These are phyloP conservation scores for Wickerhamiella dianesei DNA, from an alignment of 805 yeast species.

Conservation along the genomic window DNA sequence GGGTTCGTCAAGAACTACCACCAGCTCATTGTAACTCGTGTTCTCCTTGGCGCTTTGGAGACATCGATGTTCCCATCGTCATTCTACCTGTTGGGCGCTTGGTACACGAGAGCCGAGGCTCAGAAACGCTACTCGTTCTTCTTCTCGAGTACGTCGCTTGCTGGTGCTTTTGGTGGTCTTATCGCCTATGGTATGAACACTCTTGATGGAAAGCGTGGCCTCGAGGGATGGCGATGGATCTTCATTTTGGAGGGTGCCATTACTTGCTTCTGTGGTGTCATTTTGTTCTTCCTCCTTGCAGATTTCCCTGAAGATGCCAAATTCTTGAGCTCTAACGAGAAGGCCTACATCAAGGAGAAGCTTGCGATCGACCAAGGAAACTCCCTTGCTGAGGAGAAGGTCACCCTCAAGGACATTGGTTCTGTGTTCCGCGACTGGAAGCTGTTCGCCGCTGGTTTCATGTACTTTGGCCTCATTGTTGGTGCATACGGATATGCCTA, in stretches of 20 bases:
- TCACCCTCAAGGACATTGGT: slow-evolving; percentile 34
- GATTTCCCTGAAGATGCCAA: slow-evolving; percentile 62
- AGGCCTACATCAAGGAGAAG: slow-evolving; percentile 43
- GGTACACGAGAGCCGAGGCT: slow-evolving; percentile 50
- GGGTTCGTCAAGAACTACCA: slow-evolving; percentile 50
- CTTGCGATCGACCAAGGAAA: slow-evolving; percentile 38
- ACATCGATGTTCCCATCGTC: slow-evolving; percentile 65
- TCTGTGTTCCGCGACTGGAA: slow-evolving; percentile 46
- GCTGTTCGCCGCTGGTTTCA: slow-evolving; percentile 43
- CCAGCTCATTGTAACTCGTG: slow-evolving; percentile 47
- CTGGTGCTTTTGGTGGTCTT: slow-evolving; percentile 70
- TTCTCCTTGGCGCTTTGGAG: slow-evolving; percentile 54
- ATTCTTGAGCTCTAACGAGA: slow-evolving; percentile 39
- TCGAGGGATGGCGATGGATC: slow-evolving; percentile 43
- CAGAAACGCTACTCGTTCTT: slow-evolving; percentile 58
- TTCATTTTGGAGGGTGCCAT: slow-evolving; percentile 38
- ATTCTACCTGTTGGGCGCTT: slow-evolving; percentile 54
- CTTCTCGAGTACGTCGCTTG: slow-evolving; percentile 57
- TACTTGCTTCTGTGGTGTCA: slow-evolving; percentile 25
- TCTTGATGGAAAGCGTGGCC: slow-evolving; percentile 30
- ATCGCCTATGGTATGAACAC: slow-evolving; percentile 52
- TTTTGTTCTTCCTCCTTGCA: slow-evolving; percentile 37
- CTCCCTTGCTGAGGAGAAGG: slow-evolving; percentile 38
- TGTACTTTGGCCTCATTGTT: slow-evolving; percentile 51
- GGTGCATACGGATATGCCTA: slow-evolving; percentile 70